phyloP scores from a whole-genome alignment of 2,329 filamentous ascomycete genomes.

The Pseudopyrenochaeta lycopersici region DNA sequence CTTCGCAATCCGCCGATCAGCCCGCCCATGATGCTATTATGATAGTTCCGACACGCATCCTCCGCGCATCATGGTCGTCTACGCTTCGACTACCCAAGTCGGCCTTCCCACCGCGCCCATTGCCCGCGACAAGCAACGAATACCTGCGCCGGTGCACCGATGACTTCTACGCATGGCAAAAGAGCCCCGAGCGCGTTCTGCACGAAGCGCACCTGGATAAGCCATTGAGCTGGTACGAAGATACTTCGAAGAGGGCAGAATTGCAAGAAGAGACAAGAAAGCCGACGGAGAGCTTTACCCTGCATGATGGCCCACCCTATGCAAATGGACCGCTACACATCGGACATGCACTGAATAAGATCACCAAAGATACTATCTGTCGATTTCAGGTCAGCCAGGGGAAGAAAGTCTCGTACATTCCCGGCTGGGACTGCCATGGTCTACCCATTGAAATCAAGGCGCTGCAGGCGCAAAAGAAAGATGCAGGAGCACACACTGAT shows the following conservation, averaged over 20 bases:
- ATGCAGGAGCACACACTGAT: slow-evolving; percentile 42
- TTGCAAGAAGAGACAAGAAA: not conserved
- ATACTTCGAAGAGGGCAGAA: not conserved
- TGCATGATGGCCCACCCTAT: slow-evolving; percentile 97
- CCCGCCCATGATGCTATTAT: slow-evolving; percentile 48
- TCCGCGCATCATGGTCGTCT: slow-evolving; percentile 53
- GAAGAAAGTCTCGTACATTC: slow-evolving; percentile 79
- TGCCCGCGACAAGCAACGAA: slow-evolving; percentile 35
- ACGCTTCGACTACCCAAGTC: slow-evolving; percentile 60
- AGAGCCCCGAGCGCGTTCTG: slow-evolving; percentile 52
- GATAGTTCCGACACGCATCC: slow-evolving; percentile 47
- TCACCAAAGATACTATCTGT: slow-evolving; percentile 92
- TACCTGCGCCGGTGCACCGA: slow-evolving; percentile 84
- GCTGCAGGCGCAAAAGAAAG: slow-evolving; percentile 66
- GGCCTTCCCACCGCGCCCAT: slow-evolving; percentile 58
- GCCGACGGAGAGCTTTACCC: slow-evolving; percentile 70
- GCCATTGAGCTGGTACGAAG: not conserved
- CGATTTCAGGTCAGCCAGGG: slow-evolving; percentile 82
- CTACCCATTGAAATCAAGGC: slow-evolving; percentile 97
- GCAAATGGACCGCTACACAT: slow-evolving; percentile 92
- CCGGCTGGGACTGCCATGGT: slow-evolving; percentile 98
- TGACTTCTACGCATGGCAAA: slow-evolving; percentile 90
- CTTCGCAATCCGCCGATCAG: slow-evolving; percentile 11
- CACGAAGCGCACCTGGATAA: slow-evolving; percentile 42
- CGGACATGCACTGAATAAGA: slow-evolving; percentile 95